phyloP scores from a whole-genome alignment of 2,329 filamentous ascomycete species.

The Teratosphaeriaceae sp. region DNA sequence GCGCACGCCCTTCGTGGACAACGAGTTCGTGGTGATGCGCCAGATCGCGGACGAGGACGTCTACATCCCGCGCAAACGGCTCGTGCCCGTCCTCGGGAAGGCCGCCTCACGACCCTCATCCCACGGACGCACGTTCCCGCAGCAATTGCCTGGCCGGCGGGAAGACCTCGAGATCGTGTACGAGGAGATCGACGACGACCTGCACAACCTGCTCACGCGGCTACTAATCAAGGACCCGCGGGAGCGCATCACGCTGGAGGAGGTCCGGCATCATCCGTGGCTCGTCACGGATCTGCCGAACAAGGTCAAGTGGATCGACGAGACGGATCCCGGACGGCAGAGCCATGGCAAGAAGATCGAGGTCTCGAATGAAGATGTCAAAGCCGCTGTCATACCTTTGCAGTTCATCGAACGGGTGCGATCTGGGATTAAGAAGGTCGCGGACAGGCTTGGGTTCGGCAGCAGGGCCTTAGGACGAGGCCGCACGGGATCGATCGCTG shows the following conservation, averaged over 20 bases:
- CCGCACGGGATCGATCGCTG: constrained; percentile 49
- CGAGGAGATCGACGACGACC: constrained; percentile 73
- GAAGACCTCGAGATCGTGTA: constrained; percentile 74
- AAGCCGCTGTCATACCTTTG: constrained; percentile 81
- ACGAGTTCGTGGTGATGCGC: constrained; percentile 86
- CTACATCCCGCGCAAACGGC: constrained; percentile 73
- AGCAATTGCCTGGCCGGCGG: constrained; percentile 57
- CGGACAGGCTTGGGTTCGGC: constrained; percentile 24
- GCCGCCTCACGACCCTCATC: constrained; percentile 40
- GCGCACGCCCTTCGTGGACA: constrained; percentile 87
- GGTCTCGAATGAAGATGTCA: constrained; percentile 85
- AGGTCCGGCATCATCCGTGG: constrained; percentile 94
- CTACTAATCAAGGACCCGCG: constrained; percentile 86
- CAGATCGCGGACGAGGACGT: constrained; percentile 90
- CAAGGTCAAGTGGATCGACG: constrained; percentile 77
- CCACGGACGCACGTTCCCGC: constrained; percentile 39
- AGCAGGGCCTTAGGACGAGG: constrained; percentile 36
- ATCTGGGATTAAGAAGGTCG: constrained; percentile 58
- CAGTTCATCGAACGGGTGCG: constrained; percentile 79
- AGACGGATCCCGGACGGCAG: constrained; percentile 76
- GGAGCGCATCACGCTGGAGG: constrained; percentile 78
- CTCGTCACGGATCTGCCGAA: constrained; percentile 72
- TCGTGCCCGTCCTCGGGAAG: constrained; percentile 60
- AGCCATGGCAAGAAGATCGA: constrained; percentile 80
- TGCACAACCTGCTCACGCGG: constrained; percentile 70